These are phyloP conservation scores for Nicotiana undulata DNA, from an alignment of 257 asterid genomes.

Conservation along the genomic window DNA sequence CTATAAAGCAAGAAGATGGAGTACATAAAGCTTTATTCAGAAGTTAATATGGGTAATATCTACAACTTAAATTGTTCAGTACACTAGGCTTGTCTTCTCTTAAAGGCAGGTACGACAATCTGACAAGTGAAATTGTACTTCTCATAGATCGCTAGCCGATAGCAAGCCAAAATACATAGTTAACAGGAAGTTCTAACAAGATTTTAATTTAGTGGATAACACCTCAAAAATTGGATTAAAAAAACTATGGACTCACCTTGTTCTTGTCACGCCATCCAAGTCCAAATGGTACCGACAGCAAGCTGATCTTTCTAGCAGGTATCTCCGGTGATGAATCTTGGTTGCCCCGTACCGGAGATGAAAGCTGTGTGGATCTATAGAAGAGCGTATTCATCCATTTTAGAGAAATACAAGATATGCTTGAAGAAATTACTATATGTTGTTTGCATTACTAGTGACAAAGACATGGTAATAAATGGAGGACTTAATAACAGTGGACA, in stretches of 20 bases:
- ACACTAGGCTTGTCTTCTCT: not conserved
- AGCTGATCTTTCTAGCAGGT: conserved; percentile 60
- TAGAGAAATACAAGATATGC: not conserved
- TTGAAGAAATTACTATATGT: not conserved
- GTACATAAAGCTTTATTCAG: not conserved
- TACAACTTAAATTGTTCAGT: not conserved
- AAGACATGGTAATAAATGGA: not conserved
- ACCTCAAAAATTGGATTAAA: not conserved
- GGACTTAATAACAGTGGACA: not conserved
- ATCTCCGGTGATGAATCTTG: conserved; percentile 60
- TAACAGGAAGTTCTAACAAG: not conserved
- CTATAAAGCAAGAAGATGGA: not conserved
- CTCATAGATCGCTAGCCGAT: not conserved
- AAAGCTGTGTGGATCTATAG: conserved; percentile 52
- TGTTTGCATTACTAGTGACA: not conserved
- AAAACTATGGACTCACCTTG: conserved; percentile 45
- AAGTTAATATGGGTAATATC: not conserved
- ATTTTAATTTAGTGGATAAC: not conserved
- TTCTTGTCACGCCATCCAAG: conserved; percentile 89
- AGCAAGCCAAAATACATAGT: not conserved
- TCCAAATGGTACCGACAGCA: conserved; percentile 78
- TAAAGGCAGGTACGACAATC: not conserved
- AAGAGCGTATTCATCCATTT: conserved; percentile 4
- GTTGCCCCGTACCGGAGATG: conserved; percentile 28
- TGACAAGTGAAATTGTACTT: not conserved